Evolutionary conservation across 169 alveolate species (phyloP), one percentile per base, ranked within the genome.

Genomic region (Plasmodium yoelii): DNA sequence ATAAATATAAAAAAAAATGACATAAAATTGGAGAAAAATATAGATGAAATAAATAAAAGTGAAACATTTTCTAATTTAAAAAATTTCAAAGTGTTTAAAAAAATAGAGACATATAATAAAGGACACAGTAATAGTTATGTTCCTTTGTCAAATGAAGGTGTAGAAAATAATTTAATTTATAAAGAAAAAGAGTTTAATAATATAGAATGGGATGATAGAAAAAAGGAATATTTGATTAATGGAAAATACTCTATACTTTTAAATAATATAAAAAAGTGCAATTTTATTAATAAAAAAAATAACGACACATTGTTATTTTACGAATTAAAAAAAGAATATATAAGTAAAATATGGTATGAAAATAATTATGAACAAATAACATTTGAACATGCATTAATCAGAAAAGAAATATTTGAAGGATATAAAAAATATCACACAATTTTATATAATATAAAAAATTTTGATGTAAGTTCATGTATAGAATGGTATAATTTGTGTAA

Each of bases 391-490:
- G 68, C 88, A 63, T 61, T 75, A 47, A 53, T 75, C 15, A 75
- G 64, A 56, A 46, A 75, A 28, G 88, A 75, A 75, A 2, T 75
- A 75, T 75, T 75, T 24, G 69, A 75, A 19, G 88, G 88, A 49
- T 75, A 75, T 24, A 75, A 53, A 63, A 51, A 61, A 49, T 44
- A 63, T 15, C 88, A 75, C 24, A 75, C 60, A 8, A 75, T 75
- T 75, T 63, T 75, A 55, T 75, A 75, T 53, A 49, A 64, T 42
- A 56, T 75, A 67, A 75, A 75, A 67, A 61, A 55, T 39, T 75
- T 49, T 68, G 55, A 75, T 28, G 88, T 75, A 42, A 55, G 34
- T 67, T 46, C 67, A 55, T 75, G 88, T 47, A 75, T 75, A 55
- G 75, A 63, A 7, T 75, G 88, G 88, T 75, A 75, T 44, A 63